A percentile compares a stretch with the other conserved stretches of the same genome.
These are phyloP conservation scores for Candida ficus DNA, from an alignment of 805 yeast species.

Conservation along the genomic window DNA sequence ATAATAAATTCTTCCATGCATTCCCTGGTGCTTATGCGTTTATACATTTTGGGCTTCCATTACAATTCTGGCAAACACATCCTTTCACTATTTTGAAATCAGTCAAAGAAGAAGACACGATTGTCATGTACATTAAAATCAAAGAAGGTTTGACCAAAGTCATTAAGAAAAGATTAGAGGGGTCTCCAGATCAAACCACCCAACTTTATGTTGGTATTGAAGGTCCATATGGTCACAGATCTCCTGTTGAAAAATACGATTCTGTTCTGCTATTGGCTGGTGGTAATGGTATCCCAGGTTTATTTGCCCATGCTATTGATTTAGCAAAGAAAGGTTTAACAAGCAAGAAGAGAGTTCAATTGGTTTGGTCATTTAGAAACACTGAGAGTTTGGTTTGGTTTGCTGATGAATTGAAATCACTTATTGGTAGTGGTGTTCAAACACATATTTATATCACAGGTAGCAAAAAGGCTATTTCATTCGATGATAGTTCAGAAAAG, in stretches of 20 bases:
- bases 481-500: background rate
- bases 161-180: constrained; percentile 30
- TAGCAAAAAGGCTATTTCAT: background rate
- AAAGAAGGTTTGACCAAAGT: constrained; percentile 49
- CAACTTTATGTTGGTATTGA: constrained; percentile 37
- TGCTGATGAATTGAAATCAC: constrained; percentile 33
- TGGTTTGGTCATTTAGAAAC: constrained; percentile 63
- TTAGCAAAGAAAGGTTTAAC: constrained; percentile 17
- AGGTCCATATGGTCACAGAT: constrained; percentile 52
- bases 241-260: constrained; percentile 32
- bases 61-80: constrained; percentile 57
- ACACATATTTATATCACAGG: constrained; percentile 36
- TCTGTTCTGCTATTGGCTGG: constrained; percentile 39
- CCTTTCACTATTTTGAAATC: constrained; percentile 56
- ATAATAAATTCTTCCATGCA: constrained; percentile 42
- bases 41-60: constrained; percentile 45
- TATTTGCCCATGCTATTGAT: constrained; percentile 35
- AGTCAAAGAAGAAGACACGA: constrained; percentile 29
- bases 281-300: constrained; percentile 48
- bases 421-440: constrained; percentile 25
- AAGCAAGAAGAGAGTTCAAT: constrained; percentile 30
- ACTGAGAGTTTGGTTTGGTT: constrained; percentile 45
- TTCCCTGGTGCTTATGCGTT: constrained; percentile 52
- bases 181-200: constrained; percentile 25
- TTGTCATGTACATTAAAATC: constrained; percentile 37